Base-by-base conservation (phyloP, 352 stramenopile species). In the Phytophthora quininea region DNA sequence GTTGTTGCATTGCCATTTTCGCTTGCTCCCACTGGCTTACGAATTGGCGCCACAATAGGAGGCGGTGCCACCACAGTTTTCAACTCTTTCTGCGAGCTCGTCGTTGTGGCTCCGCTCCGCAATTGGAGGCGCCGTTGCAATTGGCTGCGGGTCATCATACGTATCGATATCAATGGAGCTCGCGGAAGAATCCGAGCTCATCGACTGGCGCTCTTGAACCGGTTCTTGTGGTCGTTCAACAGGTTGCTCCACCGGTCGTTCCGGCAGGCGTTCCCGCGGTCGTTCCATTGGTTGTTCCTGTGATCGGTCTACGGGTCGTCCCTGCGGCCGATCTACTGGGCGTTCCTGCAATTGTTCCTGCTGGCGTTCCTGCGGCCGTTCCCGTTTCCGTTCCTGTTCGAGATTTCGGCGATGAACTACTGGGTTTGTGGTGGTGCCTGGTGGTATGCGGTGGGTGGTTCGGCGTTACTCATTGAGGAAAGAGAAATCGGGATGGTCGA, bases 131-230 rank as follows among this genome's bases (percentile, higher is more conserved):
- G 58, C 48, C 24, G 58, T 51, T 29, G 45, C 19, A 46, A 67
- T 14, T 40, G 48, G 58, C 27, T 38, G 11, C n/a, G 45, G 29
- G 10, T 63, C 71, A 33, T 90, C 76, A 30, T 82, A 87, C 37
- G 80, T 74, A 49, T 93, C 85, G 63, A 91, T 89, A 46, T 93
- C 82, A 40, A 93, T 91, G 3, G 84, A 93, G 32, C 58, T 77
- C 0, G 77, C 76, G 9, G 85, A 93, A 29, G 84, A 93, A 24
- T 81, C 73, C 0, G 83, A 93, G 53, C 85, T 89, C 31, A 64
- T 76, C 2, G 85, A 93, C 51, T 80, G 53, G 30, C 54, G 63
- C 53, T n/a, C n/a, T n/a, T n/a, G n/a, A n/a, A n/a, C n/a, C n/a
- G n/a, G n/a, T n/a, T n/a, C n/a, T n/a, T n/a, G n/a, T n/a, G n/a